Percentiles rank a stretch among this genome's conserved stretches.
phyloP scores from a whole-genome alignment of 306 rosid species.

The Prunus padus region DNA sequence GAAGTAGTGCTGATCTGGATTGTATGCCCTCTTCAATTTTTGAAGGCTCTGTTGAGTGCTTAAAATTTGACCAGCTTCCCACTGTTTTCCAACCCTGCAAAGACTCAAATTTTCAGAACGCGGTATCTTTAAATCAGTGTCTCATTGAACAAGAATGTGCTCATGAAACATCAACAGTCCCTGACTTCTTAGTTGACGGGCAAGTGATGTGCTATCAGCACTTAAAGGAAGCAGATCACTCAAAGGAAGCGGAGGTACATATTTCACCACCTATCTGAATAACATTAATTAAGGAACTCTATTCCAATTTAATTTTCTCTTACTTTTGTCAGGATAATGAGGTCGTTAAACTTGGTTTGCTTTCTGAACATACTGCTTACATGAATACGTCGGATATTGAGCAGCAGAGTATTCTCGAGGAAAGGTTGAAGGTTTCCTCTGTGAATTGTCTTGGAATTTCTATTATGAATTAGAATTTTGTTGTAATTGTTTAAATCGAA shows the following conservation, averaged over 20 bases:
- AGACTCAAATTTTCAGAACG: constrained; percentile 28
- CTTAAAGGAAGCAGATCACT: constrained; percentile 18
- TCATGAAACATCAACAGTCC: constrained; percentile 28
- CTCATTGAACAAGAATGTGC: constrained; percentile 31
- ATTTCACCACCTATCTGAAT: constrained; percentile 18
- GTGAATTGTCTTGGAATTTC: background rate
- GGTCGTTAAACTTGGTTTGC: constrained; percentile 25
- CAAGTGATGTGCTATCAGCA: constrained; percentile 18
- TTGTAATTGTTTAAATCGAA: background rate
- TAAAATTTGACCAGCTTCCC: constrained; percentile 51
- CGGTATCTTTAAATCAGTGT: constrained; percentile 35
- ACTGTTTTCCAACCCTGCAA: constrained; percentile 22
- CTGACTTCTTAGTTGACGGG: constrained; percentile 28
- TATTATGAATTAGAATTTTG: background rate
- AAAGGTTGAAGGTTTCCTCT: constrained; percentile 46
- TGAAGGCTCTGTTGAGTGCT: constrained; percentile 54
- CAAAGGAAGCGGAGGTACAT: constrained; percentile 43
- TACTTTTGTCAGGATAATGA: constrained; percentile 41
- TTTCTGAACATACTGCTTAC: constrained; percentile 29
- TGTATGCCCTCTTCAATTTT: constrained; percentile 33
- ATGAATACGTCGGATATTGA: constrained; percentile 29
- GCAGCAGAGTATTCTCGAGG: constrained; percentile 57
- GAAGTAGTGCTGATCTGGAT: constrained; percentile 24
- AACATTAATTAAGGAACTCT: background rate
- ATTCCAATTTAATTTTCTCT: background rate